Evolutionary conservation across 306 rosid species (phyloP).

Genomic region (Quillaja saponaria): DNA sequence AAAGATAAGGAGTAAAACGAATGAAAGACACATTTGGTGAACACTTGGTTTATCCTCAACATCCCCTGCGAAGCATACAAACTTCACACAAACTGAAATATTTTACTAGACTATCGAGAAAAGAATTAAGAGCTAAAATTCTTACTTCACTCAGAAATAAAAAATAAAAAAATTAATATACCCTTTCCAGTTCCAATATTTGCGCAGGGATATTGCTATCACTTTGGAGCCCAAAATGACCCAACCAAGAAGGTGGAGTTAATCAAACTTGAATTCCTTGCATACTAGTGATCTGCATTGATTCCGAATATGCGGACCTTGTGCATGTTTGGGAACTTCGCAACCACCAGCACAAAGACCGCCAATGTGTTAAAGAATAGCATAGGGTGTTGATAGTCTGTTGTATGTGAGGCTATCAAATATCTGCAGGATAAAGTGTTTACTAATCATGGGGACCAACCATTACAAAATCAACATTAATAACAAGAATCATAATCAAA

Average conservation of each 20-base stretch:
- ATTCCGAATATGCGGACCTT: slow-evolving; percentile 51
- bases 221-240: slow-evolving; percentile 20
- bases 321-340: slow-evolving; percentile 54
- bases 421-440: slow-evolving; percentile 30
- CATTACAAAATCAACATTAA: no score
- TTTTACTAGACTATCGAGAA: not conserved
- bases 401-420: slow-evolving; percentile 49
- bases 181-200: slow-evolving; percentile 31
- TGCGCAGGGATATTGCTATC: slow-evolving; percentile 25
- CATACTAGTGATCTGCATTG: slow-evolving; percentile 41
- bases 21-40: no score
- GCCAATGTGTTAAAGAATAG: slow-evolving; percentile 44
- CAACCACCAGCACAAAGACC: slow-evolving; percentile 47
- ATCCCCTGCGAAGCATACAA: no score
- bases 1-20: no score
- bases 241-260: slow-evolving; percentile 5
- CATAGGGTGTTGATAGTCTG: slow-evolving; percentile 45
- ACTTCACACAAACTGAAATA: no score
- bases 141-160: slow-evolving; percentile 13
- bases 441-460: no score
- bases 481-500: no score
- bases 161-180: slow-evolving; percentile 20
- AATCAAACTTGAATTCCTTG: slow-evolving; percentile 17
- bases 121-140: slow-evolving; percentile 3
- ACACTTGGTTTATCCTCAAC: no score